Percentiles rank a stretch among this genome's conserved stretches.
Evolutionary conservation across 1,139 yeast species (phyloP).

Genomic region (Magnusiomyces clavatus): DNA sequence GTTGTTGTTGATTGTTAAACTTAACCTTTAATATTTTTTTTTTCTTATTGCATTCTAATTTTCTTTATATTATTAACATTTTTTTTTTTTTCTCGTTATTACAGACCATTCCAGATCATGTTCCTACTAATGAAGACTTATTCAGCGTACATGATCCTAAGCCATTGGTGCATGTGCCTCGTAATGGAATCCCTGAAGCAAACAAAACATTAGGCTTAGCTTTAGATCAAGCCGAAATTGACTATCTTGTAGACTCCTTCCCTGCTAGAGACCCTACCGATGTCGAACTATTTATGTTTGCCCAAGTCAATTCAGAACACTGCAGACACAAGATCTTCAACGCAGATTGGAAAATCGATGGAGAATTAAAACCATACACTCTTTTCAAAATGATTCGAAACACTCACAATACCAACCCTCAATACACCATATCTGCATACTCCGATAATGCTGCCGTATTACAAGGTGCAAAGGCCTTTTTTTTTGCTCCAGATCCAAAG

Average conservation of each 20-base stretch:
- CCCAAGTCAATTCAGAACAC: constrained; percentile 98
- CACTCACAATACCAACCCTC: constrained; percentile 76
- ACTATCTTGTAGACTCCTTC: constrained; percentile 65
- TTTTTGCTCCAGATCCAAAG: constrained; percentile 68
- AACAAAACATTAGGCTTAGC: constrained; percentile 87
- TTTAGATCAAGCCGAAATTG: constrained; percentile 85
- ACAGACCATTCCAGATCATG: constrained; percentile 35
- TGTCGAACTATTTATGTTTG: constrained; percentile 97
- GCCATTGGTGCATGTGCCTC: constrained; percentile 65
- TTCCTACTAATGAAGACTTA: constrained; percentile 61
- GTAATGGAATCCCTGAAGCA: constrained; percentile 60
- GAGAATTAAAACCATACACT: constrained; percentile 60
- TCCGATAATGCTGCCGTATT: constrained; percentile 98
- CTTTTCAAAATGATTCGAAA: constrained; percentile 94
- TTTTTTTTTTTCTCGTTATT: background rate
- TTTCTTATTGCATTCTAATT: background rate
- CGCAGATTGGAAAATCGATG: constrained; percentile 97
- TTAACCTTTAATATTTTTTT: background rate
- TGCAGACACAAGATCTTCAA: constrained; percentile 98
- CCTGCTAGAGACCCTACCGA: constrained; percentile 94
- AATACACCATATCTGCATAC: constrained; percentile 85
- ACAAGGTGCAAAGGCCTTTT: constrained; percentile 65
- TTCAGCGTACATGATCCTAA: constrained; percentile 77
- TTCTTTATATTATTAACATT: constrained; percentile 5
- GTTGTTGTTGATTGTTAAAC: constrained; percentile 32